phyloP scores from a whole-genome alignment of 2,329 filamentous ascomycete species.

The Bipolaris sorokiniana region DNA sequence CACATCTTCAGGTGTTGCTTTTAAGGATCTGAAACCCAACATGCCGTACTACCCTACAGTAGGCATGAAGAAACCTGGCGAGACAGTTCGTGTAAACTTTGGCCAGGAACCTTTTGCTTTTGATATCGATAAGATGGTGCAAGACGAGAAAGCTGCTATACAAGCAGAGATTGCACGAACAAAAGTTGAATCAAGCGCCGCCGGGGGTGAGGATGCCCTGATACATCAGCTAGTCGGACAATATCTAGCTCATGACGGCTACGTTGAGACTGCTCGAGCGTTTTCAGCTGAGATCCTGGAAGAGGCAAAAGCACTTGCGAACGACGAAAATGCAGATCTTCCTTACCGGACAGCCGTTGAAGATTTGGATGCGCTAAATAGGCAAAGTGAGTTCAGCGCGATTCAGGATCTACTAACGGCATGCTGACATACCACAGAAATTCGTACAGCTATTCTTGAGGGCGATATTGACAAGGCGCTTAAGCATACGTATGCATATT shows the following conservation, averaged over 20 bases:
- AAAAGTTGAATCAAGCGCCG: constrained; percentile 21
- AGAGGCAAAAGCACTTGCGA: constrained; percentile 73
- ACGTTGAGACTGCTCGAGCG: constrained; percentile 87
- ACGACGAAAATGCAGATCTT: constrained; percentile 58
- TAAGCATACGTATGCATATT: constrained; percentile 78
- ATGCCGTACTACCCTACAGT: constrained; percentile 69
- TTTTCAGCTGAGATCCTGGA: constrained; percentile 82
- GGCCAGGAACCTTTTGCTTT: constrained; percentile 80
- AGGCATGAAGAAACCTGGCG: constrained; percentile 69
- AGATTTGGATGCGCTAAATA: constrained; percentile 82
- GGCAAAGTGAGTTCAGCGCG: constrained; percentile 69
- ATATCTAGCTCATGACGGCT: constrained; percentile 93
- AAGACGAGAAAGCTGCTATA: constrained; percentile 45
- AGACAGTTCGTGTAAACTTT: constrained; percentile 67
- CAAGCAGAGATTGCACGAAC: constrained; percentile 40
- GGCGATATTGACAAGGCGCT: constrained; percentile 91
- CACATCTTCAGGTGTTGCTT: constrained; percentile 66
- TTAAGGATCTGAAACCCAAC: constrained; percentile 67
- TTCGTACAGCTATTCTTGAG: constrained; percentile 83
- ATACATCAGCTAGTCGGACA: constrained; percentile 85
- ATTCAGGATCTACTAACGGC: background rate
- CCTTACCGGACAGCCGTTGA: constrained; percentile 72
- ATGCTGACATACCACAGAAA: constrained; percentile 63
- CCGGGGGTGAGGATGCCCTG: constrained; percentile 73
- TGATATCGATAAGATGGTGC: constrained; percentile 85